Evolutionary conservation across 345 rosid genomes (phyloP), one percentile per base, ranked within the genome.

Genomic region (Pelargonium nanum): DNA sequence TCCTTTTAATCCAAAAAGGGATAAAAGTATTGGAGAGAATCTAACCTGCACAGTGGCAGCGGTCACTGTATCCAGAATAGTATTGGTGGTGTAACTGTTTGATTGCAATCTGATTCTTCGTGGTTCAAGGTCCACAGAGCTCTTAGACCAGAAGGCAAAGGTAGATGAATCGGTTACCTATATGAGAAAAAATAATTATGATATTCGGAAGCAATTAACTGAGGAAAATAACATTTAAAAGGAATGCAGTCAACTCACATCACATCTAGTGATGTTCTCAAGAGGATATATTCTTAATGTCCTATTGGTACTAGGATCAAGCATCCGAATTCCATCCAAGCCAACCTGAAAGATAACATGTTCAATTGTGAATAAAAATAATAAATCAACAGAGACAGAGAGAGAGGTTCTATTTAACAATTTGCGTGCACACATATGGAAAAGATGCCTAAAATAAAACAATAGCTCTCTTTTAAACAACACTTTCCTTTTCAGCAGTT

Each of bases 11-110:
- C 16, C 48, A 34, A 10, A 6, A 12, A 0, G 48, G 15, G 48
- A 40, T 9, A 40, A 6, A 40, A 9, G 16, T 0, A 2, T 34
- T 34, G 10, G 17, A 2, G 16, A 19, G 48, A n/a, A 20, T 24
- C 53, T 50, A 63, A 94, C 99, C 99, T 90, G 99, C 61, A 94
- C 92, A 74, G 86, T 90, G 24, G 99, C 99, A 65, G 99, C 99
- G 32, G 97, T 94, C 62, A 94, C 96, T 0, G 72, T 86, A 70
- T 94, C 99, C 59, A 94, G 80, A 72, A 94, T 91, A 24, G 95
- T 80, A 66, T 75, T 94, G 65, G 89, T 78, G 45, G 97, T 94
- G 71, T 94, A 90, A 76, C 88, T 82, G 68, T 77, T 90, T 61
- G 99, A 90, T 68, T 94, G 99, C 81, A 94, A 75, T 70, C 99